A percentile compares a stretch with the other conserved stretches of the same genome.
Conservation (phyloP, 1,139 yeast species). For the Lodderomyces margitis region DNA sequence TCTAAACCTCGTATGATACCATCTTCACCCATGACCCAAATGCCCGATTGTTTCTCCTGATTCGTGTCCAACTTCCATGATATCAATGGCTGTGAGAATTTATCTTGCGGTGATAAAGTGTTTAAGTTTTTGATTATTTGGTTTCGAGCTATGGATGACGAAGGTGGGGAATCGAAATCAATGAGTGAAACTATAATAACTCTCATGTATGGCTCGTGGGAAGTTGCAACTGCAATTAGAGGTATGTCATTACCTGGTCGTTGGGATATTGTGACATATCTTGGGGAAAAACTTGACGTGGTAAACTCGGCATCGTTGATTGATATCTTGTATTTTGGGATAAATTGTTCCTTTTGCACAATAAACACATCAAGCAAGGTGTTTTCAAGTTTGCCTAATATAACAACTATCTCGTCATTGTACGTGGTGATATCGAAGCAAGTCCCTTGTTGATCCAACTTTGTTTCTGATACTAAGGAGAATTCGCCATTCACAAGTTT, state of each 20-base stretch:
- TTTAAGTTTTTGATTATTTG: slow-evolving; percentile 56
- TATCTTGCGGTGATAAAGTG: slow-evolving; percentile 69
- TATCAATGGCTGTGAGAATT: slow-evolving; percentile 57
- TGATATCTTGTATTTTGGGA: slow-evolving; percentile 44
- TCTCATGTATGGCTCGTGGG: slow-evolving; percentile 76
- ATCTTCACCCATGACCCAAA: slow-evolving; percentile 72
- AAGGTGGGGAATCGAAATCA: slow-evolving; percentile 14
- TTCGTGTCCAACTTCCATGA: slow-evolving; percentile 31
- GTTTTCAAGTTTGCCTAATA: slow-evolving; percentile 60
- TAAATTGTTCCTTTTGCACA: slow-evolving; percentile 17
- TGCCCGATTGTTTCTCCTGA: slow-evolving; percentile 31
- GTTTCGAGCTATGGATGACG: slow-evolving; percentile 29
- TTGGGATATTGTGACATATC: slow-evolving; percentile 37
- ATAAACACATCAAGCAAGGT: slow-evolving; percentile 53
- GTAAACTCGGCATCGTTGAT: slow-evolving; percentile 74
- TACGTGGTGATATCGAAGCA: slow-evolving; percentile 39
- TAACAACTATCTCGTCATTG: slow-evolving; percentile 32
- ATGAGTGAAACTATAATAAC: slow-evolving; percentile 52
- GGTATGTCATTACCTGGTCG: slow-evolving; percentile 18
- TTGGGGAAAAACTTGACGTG: slow-evolving; percentile 64
- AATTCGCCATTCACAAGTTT: slow-evolving; percentile 23
- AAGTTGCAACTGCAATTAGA: slow-evolving; percentile 58
- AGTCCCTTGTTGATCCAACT: slow-evolving; percentile 48
- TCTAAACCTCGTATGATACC: slow-evolving; percentile 64
- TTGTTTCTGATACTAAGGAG: slow-evolving; percentile 28